phyloP scores from a whole-genome alignment of 2,329 filamentous ascomycete species.

The Cladosporium sp. region DNA sequence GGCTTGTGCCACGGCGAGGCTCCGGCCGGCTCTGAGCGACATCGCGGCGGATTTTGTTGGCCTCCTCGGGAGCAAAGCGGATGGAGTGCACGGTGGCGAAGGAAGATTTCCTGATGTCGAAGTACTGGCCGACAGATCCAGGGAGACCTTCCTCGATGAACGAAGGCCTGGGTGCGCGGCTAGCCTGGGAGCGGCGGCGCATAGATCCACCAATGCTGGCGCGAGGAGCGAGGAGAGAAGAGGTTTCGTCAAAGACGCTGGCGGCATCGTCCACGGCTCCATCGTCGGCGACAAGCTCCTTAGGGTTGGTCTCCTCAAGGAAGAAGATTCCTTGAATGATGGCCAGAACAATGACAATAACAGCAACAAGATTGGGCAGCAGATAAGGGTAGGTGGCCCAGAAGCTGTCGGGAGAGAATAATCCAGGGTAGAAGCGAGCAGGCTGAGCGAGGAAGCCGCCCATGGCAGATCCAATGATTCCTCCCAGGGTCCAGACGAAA shows the following conservation, averaged over 20 bases:
- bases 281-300: constrained; percentile 53
- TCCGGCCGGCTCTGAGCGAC: constrained; percentile 29
- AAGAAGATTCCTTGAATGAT: constrained; percentile 71
- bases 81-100: constrained; percentile 14
- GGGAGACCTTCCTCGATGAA: constrained; percentile 41
- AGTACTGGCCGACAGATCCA: constrained; percentile 10
- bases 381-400: constrained; percentile 77
- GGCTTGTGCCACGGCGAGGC: constrained; percentile 3
- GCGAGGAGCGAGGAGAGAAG: constrained; percentile 35
- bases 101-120: constrained; percentile 12
- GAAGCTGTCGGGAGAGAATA: constrained; percentile 61
- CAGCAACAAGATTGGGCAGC: constrained; percentile 78
- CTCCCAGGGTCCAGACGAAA: constrained; percentile 84
- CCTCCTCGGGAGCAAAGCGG: constrained; percentile 34
- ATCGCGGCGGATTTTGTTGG: constrained; percentile 44
- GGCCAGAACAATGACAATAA: constrained; percentile 65
- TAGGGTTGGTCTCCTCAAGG: constrained; percentile 79
- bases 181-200: constrained; percentile 60
- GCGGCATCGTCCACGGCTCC: constrained; percentile 24
- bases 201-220: constrained; percentile 66
- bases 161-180: constrained; percentile 18
- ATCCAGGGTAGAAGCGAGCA: constrained; percentile 60
- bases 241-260: constrained; percentile 12
- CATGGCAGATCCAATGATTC: constrained; percentile 78
- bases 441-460: constrained; percentile 79